Evolutionary conservation across 139 green algal species (phyloP).

Genomic region (Dunaliella primolecta): DNA sequence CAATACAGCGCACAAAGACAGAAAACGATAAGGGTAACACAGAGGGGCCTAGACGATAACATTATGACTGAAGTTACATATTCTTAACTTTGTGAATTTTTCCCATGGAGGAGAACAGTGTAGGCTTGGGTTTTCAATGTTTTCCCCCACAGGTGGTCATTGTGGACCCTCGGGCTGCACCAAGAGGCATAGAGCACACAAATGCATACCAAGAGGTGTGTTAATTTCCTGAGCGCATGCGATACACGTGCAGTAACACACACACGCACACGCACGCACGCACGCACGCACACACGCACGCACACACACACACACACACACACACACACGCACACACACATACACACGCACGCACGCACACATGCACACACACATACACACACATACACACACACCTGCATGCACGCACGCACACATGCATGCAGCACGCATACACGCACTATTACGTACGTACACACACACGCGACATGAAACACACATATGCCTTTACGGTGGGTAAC

Average conservation of each 20-base stretch:
- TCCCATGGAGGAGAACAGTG: no score
- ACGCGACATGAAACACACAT: slow-evolving; percentile 11
- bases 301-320: neutral
- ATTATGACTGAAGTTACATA: no score
- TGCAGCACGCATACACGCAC: neutral
- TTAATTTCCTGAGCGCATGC: no score
- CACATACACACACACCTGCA: slow-evolving; percentile 8
- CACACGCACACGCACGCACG: neutral
- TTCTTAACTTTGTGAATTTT: no score
- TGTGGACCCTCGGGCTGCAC: slow-evolving; percentile 18
- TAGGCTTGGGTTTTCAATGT: neutral
- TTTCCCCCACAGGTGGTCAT: neutral
- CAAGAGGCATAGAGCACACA: slow-evolving; percentile 23
- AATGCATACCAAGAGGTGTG: slow-evolving; percentile 12
- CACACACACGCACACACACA: neutral
- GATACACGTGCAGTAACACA: neutral
- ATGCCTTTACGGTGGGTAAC: neutral
- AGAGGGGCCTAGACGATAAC: no score
- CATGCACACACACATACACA: neutral
- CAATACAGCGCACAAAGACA: no score
- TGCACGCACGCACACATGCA: slow-evolving; percentile 1
- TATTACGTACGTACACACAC: slow-evolving; percentile 15
- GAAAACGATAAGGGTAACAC: no score
- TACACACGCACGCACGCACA: neutral
- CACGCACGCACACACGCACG: neutral